phyloP scores from a whole-genome alignment of 352 stramenopile genomes.

The Pythium monospermum region DNA sequence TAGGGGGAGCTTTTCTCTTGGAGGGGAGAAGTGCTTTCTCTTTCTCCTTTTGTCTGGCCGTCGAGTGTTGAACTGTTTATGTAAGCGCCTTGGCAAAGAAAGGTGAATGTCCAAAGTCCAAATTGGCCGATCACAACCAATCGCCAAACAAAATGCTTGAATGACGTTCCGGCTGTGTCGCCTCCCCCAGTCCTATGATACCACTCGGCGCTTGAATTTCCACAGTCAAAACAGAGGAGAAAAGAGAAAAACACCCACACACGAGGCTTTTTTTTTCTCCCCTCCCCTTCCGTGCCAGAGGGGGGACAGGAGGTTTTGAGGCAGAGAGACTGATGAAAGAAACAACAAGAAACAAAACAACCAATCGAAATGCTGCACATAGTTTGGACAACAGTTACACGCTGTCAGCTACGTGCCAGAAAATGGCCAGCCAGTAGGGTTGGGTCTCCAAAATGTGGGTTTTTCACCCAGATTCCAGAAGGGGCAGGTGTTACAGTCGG shows the following conservation, averaged over 20 bases:
- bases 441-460: too few relatives aligned
- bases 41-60: too few relatives aligned
- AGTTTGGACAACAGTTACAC: too few relatives aligned
- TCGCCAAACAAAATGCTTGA: not conserved
- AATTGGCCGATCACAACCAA: not conserved
- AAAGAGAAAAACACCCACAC: not conserved
- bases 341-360: too few relatives aligned
- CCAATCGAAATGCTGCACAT: too few relatives aligned
- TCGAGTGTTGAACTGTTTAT: not conserved
- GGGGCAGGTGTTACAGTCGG: too few relatives aligned
- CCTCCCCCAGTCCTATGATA: not conserved
- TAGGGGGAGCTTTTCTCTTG: too few relatives aligned
- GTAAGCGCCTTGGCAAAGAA: not conserved
- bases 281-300: not conserved
- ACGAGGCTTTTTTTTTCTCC: too few relatives aligned
- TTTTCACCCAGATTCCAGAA: too few relatives aligned
- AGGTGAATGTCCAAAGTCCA: not conserved
- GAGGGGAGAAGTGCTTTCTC: not conserved
- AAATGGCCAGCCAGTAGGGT: too few relatives aligned
- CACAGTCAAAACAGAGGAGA: not conserved
- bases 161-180: not conserved
- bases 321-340: not conserved
- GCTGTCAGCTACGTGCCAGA: too few relatives aligned
- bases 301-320: not conserved
- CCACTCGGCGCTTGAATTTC: not conserved